These are phyloP conservation scores for Fistulifera solaris DNA, from an alignment of 108 stramenopile species.

Conservation along the genomic window DNA sequence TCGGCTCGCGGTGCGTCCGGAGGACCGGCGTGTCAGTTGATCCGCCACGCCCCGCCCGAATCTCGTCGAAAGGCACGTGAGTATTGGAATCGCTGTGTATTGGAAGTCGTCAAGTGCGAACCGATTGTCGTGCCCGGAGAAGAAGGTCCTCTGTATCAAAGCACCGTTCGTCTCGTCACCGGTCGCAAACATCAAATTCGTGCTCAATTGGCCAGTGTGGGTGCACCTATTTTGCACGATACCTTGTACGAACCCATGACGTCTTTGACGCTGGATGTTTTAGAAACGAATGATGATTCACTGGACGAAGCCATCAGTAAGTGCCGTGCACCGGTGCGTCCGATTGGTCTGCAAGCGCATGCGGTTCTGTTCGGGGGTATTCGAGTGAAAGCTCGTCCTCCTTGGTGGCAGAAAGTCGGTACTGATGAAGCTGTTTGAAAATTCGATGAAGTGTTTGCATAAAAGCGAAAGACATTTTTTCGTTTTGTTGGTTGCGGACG, in stretches of 20 bases:
- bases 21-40: constrained; percentile 80
- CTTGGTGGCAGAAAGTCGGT: constrained; percentile 51
- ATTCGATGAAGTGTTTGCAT: too few species aligned
- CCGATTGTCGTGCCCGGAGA: constrained; percentile 62
- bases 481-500: too few species aligned
- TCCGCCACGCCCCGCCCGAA: constrained; percentile 54
- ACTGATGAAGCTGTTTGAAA: too few species aligned
- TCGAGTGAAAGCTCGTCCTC: constrained; percentile 61
- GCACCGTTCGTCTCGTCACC: constrained; percentile 78
- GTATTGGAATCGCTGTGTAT: constrained; percentile 75
- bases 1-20: constrained; percentile 52
- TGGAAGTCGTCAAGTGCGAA: constrained; percentile 78
- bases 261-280: constrained; percentile 59
- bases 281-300: constrained; percentile 44
- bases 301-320: constrained; percentile 58
- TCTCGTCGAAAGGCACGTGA: constrained; percentile 65
- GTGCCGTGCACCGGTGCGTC: constrained; percentile 50
- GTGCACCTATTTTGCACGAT: constrained; percentile 77
- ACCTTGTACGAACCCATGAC: constrained; percentile 71
- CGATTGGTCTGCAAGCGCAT: constrained; percentile 83
- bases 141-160: constrained; percentile 44
- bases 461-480: too few species aligned
- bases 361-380: constrained; percentile 82
- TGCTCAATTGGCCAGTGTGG: constrained; percentile 76
- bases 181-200: constrained; percentile 86